A percentile compares a stretch with the other conserved stretches of the same genome.
phyloP scores from a whole-genome alignment of 441 rosid species.

The Flueggea neowawraea region DNA sequence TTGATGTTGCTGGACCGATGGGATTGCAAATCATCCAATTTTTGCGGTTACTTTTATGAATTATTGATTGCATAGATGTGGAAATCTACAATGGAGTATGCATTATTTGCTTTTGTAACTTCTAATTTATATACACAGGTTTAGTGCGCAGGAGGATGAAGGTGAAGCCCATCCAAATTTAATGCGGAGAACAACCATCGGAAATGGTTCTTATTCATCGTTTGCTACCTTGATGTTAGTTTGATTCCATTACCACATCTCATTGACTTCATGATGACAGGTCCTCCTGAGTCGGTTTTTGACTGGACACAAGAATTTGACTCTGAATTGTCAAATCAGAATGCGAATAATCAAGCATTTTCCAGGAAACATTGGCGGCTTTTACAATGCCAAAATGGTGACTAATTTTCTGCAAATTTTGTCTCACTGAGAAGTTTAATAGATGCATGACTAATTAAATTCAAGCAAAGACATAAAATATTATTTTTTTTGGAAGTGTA shows the following conservation, averaged over 20 bases:
- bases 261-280: conserved; percentile 41
- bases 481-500: not conserved
- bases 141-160: conserved; percentile 93
- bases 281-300: conserved; percentile 77
- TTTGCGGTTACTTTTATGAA: not conserved
- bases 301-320: conserved; percentile 97
- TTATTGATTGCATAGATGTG: not conserved
- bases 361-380: conserved; percentile 99
- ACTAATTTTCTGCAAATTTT: conserved; percentile 13
- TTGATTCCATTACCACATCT: conserved; percentile 21
- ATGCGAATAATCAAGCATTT: conserved; percentile 87
- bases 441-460: not conserved
- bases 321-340: conserved; percentile 71
- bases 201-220: conserved; percentile 65
- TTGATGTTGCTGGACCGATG: too few relatives aligned
- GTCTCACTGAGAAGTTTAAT: conserved; percentile 12
- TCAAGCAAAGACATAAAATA: too few relatives aligned
- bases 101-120: not conserved
- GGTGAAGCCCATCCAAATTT: conserved; percentile 55
- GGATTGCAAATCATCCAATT: too few relatives aligned
- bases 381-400: conserved; percentile 99
- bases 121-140: conserved; percentile 36
- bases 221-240: conserved; percentile 16
- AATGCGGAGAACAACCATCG: conserved; percentile 88
- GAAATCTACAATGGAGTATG: not conserved